Conservation (phyloP, 768 basidiomycete species). For the Hemileccinum rubropunctum region DNA sequence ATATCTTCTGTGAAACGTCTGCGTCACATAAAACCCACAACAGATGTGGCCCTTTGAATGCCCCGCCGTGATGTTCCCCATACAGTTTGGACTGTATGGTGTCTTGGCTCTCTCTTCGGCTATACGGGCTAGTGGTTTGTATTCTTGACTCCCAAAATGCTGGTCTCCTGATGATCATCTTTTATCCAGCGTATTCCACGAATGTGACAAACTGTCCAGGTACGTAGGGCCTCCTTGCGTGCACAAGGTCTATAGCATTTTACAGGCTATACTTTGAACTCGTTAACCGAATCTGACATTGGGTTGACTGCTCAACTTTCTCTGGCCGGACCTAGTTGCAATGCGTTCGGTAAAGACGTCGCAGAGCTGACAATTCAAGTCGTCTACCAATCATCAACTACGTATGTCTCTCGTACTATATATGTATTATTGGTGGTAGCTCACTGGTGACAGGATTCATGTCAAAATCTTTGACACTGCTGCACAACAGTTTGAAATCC, state of each 20-base stretch:
- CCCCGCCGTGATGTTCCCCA: background rate
- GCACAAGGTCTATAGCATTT: background rate
- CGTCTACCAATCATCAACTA: conserved; percentile 53
- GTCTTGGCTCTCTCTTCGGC: background rate
- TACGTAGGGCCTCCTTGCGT: background rate
- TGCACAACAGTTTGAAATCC: conserved; percentile 62
- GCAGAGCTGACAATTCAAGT: conserved; percentile 57
- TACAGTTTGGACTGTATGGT: background rate
- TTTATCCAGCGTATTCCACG: conserved; percentile 14
- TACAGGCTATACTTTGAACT: conserved; percentile 51
- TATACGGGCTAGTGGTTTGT: background rate
- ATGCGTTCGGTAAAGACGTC: conserved; percentile 62
- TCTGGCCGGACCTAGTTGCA: conserved; percentile 55
- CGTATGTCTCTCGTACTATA: conserved; percentile 31
- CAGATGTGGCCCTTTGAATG: background rate
- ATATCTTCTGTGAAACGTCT: background rate
- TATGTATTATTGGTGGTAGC: background rate
- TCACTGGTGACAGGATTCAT: conserved; percentile 45
- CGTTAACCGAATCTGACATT: conserved; percentile 37
- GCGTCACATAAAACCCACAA: background rate
- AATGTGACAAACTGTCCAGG: conserved; percentile 31
- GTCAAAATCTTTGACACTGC: conserved; percentile 63
- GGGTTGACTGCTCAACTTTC: conserved; percentile 54
- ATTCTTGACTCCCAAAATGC: background rate
- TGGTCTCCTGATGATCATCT: background rate